Evolutionary conservation across 164 flowering plant species (phyloP).

Genomic region (Chloranthus sessilifolius): DNA sequence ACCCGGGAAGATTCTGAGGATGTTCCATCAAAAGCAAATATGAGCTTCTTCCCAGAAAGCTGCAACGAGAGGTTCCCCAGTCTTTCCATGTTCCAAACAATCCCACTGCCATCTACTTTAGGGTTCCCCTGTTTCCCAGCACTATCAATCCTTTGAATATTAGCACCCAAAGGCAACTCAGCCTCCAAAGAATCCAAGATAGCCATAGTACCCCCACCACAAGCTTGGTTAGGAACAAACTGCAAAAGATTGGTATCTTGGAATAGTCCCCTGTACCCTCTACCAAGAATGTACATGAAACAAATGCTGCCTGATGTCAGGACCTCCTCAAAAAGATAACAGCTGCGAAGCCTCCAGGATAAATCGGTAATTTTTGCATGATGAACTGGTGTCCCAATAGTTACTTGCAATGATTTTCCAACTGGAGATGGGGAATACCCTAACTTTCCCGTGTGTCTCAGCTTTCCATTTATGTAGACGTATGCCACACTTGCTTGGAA

Average conservation of each 20-base stretch:
- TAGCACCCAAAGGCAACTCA: slow-evolving; percentile 56
- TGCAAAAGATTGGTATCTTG: slow-evolving; percentile 86
- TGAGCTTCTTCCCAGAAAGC: slow-evolving; percentile 89
- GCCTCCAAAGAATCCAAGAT: slow-evolving; percentile 87
- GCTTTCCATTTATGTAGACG: slow-evolving; percentile 89
- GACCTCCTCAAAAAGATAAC: slow-evolving; percentile 96
- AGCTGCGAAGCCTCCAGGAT: slow-evolving; percentile 84
- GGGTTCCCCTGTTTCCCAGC: slow-evolving; percentile 45
- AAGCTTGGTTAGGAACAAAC: slow-evolving; percentile 96
- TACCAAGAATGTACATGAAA: slow-evolving; percentile 97
- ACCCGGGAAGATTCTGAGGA: slow-evolving; percentile 67
- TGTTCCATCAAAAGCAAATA: slow-evolving; percentile 99
- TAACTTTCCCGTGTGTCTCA: slow-evolving; percentile 89
- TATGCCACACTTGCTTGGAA: slow-evolving; percentile 97
- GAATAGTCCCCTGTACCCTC: slow-evolving; percentile 97
- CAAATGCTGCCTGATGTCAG: slow-evolving; percentile 87
- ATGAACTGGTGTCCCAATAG: slow-evolving; percentile 72
- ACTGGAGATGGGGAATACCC: slow-evolving; percentile 96
- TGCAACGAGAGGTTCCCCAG: slow-evolving; percentile 78
- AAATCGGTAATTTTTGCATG: slow-evolving; percentile 59
- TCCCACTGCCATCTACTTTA: slow-evolving; percentile 87
- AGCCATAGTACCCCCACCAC: slow-evolving; percentile 99
- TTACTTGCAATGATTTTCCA: slow-evolving; percentile 90
- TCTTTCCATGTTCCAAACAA: slow-evolving; percentile 95
- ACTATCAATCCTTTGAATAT: slow-evolving; percentile 56